Evolutionary conservation across 371 early-diverging fungal species (phyloP), one percentile per base, ranked within the genome.

Genomic region (Mortierella sp.): DNA sequence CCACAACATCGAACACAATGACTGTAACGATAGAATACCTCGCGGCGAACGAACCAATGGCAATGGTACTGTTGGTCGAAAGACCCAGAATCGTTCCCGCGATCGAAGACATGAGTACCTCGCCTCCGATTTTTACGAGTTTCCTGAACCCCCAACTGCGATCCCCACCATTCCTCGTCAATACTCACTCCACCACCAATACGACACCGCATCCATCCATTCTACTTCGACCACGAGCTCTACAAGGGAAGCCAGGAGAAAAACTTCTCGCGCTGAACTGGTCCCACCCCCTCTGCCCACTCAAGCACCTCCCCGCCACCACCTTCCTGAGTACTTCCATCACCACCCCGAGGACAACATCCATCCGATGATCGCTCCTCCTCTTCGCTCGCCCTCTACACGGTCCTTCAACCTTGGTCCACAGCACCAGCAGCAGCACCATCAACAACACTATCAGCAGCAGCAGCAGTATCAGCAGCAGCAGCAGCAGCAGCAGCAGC

Each of bases 241-340:
- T 4, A 63, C 63, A 35, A 63, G 35, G 63, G 63, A 35, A 35
- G 5, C 72, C 32, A 46, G 51, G 35, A 49, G 49, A 46, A 46
- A n/a, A 4, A 38, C 32, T 35, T 72, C 72, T 27, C 72, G 51
- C 44, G 21, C 68, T 24, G 68, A 35, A 68, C 43, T 35, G 24
- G 65, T 56, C 32, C 83, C 83, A 27, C 83, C 84, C 1, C 84
- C 84, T 16, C 55, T 84, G 49, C 84, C 84, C 35, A n/a, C 74
- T 27, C 68, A 80, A 68, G 84, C 77, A 27, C 75, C 80, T 35
- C 84, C 84, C 55, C 84, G 75, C n/a, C 77, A 80, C 43, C 80
- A 77, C 27, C 84, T 80, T 10, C 24, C n/a, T 2, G 75, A 80
- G 41, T 74, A 75, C 29, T 49, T 83, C 11, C 77, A 75, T 7